phyloP scores from a whole-genome alignment of 371 early-diverging fungal genomes.

The Mucor circinelloides region DNA sequence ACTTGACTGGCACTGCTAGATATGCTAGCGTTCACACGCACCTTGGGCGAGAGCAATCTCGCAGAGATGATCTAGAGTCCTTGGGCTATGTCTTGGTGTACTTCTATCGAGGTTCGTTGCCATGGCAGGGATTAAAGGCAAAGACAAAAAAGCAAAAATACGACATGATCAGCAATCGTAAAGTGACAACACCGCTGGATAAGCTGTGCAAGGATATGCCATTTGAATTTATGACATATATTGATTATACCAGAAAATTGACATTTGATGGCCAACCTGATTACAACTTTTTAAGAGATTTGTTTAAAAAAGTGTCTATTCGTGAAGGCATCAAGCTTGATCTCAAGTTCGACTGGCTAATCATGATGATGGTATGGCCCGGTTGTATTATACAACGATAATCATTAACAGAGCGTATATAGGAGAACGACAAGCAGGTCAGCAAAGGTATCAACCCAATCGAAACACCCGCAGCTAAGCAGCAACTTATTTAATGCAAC shows the following conservation, averaged over 20 bases:
- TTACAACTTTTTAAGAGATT: constrained; percentile 90
- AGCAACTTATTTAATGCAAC: constrained; percentile 2
- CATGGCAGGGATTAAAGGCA: constrained; percentile 99
- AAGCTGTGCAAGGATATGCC: constrained; percentile 94
- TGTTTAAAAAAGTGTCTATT: constrained; percentile 90
- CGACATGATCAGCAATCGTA: constrained; percentile 97
- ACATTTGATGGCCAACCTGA: constrained; percentile 98
- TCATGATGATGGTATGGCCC: background rate
- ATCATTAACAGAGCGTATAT: background rate
- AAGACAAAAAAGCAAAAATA: constrained; percentile 98
- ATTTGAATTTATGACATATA: constrained; percentile 88
- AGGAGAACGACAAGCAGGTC: constrained; percentile 7
- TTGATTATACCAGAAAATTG: constrained; percentile 92
- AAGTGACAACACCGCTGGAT: constrained; percentile 93
- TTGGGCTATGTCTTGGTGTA: constrained; percentile 98
- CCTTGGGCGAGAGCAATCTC: constrained; percentile 94
- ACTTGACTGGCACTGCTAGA: constrained; percentile 98
- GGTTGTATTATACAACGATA: background rate
- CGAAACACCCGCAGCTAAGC: background rate
- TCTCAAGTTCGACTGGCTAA: constrained; percentile 92
- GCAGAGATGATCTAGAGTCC: constrained; percentile 99
- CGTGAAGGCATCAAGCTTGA: constrained; percentile 90
- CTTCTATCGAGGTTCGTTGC: constrained; percentile 95
- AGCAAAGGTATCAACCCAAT: background rate
- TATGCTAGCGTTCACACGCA: constrained; percentile 99